Conservation (phyloP, 768 basidiomycete species). For the Hortiboletus campestris region DNA sequence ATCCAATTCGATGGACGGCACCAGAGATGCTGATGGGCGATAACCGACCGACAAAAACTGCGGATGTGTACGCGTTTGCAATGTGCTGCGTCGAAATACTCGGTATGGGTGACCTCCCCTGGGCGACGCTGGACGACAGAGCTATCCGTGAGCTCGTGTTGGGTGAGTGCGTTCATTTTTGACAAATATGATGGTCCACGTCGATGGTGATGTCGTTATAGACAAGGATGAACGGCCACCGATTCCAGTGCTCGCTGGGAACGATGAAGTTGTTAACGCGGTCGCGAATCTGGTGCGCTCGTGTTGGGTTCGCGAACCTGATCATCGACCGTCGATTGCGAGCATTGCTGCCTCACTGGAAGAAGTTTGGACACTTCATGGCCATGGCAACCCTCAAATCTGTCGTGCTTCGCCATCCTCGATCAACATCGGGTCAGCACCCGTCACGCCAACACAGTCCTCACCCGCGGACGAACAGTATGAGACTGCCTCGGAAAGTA, state of each 20-base stretch:
- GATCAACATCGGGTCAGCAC: neutral
- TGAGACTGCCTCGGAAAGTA: slow-evolving; percentile 29
- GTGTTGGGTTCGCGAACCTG: slow-evolving; percentile 59
- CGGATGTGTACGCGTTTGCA: slow-evolving; percentile 70
- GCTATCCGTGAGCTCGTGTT: slow-evolving; percentile 51
- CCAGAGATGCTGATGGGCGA: slow-evolving; percentile 61
- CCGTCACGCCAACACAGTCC: slow-evolving; percentile 7
- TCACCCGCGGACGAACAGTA: slow-evolving; percentile 26
- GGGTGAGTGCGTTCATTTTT: slow-evolving; percentile 33
- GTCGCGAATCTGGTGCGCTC: slow-evolving; percentile 43
- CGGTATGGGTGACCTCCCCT: slow-evolving; percentile 60
- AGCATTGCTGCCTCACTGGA: slow-evolving; percentile 46
- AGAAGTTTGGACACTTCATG: slow-evolving; percentile 41
- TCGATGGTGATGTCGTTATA: slow-evolving; percentile 28
- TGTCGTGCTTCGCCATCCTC: neutral
- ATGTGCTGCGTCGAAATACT: slow-evolving; percentile 65
- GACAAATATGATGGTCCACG: slow-evolving; percentile 5
- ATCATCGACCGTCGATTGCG: slow-evolving; percentile 51
- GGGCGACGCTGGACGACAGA: slow-evolving; percentile 50
- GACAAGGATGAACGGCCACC: slow-evolving; percentile 51
- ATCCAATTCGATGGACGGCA: slow-evolving; percentile 68
- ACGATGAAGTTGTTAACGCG: slow-evolving; percentile 33
- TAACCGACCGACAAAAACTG: slow-evolving; percentile 46
- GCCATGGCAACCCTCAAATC: slow-evolving; percentile 11
- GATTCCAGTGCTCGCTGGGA: slow-evolving; percentile 38